Conservation (phyloP, 805 yeast genomes). For the Millerozyma miso region DNA sequence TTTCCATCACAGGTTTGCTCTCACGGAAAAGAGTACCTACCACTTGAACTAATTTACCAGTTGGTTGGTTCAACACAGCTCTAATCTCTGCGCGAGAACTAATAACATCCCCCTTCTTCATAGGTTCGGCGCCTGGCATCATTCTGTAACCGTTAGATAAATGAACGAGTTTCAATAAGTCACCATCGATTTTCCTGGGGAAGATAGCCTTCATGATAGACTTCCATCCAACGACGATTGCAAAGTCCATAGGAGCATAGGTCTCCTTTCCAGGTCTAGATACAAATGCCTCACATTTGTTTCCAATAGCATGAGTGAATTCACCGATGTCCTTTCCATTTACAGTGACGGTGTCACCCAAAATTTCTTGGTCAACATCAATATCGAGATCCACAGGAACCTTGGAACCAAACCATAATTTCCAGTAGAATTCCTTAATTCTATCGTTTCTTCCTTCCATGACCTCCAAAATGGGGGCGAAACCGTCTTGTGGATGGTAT, state of each 20-base stretch:
- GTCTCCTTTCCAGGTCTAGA: conserved; percentile 79
- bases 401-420: conserved; percentile 79
- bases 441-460: conserved; percentile 88
- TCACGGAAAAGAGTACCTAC: conserved; percentile 81
- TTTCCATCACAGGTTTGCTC: conserved; percentile 82
- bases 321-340: conserved; percentile 78
- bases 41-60: conserved; percentile 95
- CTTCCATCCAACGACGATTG: conserved; percentile 97
- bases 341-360: conserved; percentile 65
- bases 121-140: conserved; percentile 87
- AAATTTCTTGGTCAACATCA: conserved; percentile 66
- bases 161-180: conserved; percentile 88
- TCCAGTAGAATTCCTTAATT: conserved; percentile 96
- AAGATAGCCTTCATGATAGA: conserved; percentile 97
- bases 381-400: conserved; percentile 62
- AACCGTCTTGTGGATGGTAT: conserved; percentile 84
- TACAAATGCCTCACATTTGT: conserved; percentile 94
- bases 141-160: conserved; percentile 91
- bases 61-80: conserved; percentile 84
- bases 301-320: conserved; percentile 95
- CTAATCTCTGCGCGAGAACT: conserved; percentile 78
- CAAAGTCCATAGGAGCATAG: conserved; percentile 98
- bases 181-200: conserved; percentile 96
- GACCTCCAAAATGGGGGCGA: conserved; percentile 88
- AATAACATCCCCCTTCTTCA: conserved; percentile 83